Evolutionary conservation across 768 basidiomycete species (phyloP).

Genomic region (Phlegmacium glaucopus): DNA sequence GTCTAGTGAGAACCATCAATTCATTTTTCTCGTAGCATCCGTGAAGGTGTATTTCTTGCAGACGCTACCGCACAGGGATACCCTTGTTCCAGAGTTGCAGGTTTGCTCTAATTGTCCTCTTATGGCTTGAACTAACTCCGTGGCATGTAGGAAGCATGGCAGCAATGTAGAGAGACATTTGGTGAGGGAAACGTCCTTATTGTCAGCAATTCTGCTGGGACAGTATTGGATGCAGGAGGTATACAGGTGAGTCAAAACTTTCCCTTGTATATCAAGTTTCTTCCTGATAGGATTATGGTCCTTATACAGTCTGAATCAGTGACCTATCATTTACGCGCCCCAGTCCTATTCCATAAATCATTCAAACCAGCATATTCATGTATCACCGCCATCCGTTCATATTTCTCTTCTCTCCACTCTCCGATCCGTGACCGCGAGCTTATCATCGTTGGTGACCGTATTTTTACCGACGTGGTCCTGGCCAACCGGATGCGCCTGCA

Average conservation of each 20-base stretch:
- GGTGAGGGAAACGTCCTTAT: conserved; percentile 79
- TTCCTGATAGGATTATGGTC: neutral
- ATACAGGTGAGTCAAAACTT: conserved; percentile 62
- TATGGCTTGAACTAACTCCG: neutral
- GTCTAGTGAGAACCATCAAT: conserved; percentile 56
- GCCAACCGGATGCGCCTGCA: conserved; percentile 64
- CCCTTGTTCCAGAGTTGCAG: conserved; percentile 70
- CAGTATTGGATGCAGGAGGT: conserved; percentile 67
- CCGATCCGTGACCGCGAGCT: conserved; percentile 63
- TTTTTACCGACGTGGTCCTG: conserved; percentile 90
- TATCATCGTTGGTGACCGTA: conserved; percentile 85
- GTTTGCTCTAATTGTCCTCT: conserved; percentile 33
- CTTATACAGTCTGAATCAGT: conserved; percentile 79
- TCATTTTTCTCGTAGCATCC: neutral
- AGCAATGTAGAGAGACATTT: conserved; percentile 66
- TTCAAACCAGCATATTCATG: conserved; percentile 84
- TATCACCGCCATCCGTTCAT: conserved; percentile 62
- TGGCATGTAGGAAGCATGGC: conserved; percentile 66
- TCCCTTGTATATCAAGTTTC: neutral
- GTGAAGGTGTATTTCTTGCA: conserved; percentile 23
- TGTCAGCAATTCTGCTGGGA: conserved; percentile 94
- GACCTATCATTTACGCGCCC: conserved; percentile 67
- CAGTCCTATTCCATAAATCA: conserved; percentile 73
- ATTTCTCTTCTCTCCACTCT: conserved; percentile 63
- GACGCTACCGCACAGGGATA: conserved; percentile 81